Evolutionary conservation across 2,329 filamentous ascomycete species (phyloP).

Genomic region (Dothistroma pini): DNA sequence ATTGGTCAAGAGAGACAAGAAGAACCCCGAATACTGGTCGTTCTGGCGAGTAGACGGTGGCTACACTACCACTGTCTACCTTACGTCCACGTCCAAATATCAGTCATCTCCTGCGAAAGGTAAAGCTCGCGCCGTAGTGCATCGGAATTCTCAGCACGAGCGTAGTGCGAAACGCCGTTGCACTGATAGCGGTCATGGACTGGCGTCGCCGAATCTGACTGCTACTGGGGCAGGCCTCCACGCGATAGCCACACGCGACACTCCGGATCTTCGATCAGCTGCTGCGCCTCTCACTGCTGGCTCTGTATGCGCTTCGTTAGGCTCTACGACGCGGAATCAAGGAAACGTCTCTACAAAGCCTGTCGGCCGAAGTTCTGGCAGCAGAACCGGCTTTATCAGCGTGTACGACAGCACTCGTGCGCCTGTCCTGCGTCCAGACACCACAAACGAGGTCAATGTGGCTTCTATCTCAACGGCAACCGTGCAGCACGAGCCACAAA

Average conservation of each 20-base stretch:
- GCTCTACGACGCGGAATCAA: not conserved
- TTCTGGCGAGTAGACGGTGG: constrained; percentile 13
- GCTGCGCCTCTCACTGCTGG: not conserved
- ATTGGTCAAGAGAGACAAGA: not conserved
- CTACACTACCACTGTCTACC: constrained; percentile 1
- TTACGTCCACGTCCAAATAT: not conserved
- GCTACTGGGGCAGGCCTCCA: not conserved
- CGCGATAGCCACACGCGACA: not conserved
- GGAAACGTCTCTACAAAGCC: not conserved
- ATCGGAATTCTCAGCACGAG: not conserved
- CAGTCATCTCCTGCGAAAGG: not conserved
- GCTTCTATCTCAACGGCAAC: not conserved
- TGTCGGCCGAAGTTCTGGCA: not conserved
- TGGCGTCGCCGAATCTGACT: not conserved
- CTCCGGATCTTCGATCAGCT: not conserved
- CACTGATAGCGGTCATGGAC: not conserved
- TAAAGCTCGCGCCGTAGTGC: not conserved
- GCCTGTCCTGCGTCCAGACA: not conserved
- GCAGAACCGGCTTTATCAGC: not conserved
- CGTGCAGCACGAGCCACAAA: not conserved
- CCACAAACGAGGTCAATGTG: not conserved
- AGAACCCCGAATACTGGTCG: not conserved
- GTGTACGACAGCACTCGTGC: not conserved
- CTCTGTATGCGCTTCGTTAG: not conserved
- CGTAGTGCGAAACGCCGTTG: not conserved